Conservation (phyloP, 768 basidiomycete species). For the Astraeus odoratus region DNA sequence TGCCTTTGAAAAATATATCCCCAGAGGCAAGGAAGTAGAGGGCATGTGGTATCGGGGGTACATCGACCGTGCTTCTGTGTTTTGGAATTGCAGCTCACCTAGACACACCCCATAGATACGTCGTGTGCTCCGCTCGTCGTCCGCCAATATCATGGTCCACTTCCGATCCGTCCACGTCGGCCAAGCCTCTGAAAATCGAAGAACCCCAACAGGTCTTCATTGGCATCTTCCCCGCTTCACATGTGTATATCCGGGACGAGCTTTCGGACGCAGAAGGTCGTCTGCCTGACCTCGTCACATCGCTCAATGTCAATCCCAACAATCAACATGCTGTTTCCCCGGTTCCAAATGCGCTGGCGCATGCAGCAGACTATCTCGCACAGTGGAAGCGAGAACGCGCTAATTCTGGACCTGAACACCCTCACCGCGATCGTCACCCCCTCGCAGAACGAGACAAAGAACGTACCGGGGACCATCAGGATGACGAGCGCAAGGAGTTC, state of each 20-base stretch:
- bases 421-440: slow-evolving; percentile 24
- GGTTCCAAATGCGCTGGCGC: slow-evolving; percentile 24
- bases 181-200: slow-evolving; percentile 53
- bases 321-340: slow-evolving; percentile 25
- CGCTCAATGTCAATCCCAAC: slow-evolving; percentile 35
- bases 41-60: slow-evolving; percentile 93
- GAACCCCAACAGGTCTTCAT: slow-evolving; percentile 86
- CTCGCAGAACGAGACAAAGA: slow-evolving; percentile 40
- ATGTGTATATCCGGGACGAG: slow-evolving; percentile 82
- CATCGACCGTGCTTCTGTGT: slow-evolving; percentile 27
- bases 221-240: slow-evolving; percentile 89
- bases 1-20: slow-evolving; percentile 88
- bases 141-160: slow-evolving; percentile 58
- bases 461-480: slow-evolving; percentile 62
- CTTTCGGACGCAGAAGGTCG: slow-evolving; percentile 83
- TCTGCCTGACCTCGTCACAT: slow-evolving; percentile 66
- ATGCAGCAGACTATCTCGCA: slow-evolving; percentile 40
- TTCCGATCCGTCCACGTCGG: slow-evolving; percentile 44
- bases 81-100: background rate
- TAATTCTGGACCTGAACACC: slow-evolving; percentile 20
- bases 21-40: slow-evolving; percentile 64
- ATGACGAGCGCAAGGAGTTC: slow-evolving; percentile 53
- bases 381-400: slow-evolving; percentile 35
- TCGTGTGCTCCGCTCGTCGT: slow-evolving; percentile 74
- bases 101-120: slow-evolving; percentile 50